Conservation (phyloP, 2,329 filamentous ascomycete species). For the Fusarium nurragi region DNA sequence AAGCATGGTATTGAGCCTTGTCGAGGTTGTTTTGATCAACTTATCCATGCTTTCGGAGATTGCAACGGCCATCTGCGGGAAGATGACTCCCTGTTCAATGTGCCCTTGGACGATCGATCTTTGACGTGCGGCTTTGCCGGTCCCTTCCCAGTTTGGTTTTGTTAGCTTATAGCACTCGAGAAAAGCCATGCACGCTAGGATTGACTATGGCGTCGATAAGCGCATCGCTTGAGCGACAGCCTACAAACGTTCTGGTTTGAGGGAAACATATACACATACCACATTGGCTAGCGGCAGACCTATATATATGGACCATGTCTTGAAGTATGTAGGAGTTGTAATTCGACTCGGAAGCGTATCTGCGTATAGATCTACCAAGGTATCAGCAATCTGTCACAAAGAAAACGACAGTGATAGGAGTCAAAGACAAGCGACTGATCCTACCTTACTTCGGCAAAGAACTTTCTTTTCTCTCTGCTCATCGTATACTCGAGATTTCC, state of each 20-base stretch:
- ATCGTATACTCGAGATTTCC: constrained; percentile 9
- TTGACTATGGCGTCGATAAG: not conserved
- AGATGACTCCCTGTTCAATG: not conserved
- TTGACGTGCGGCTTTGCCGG: constrained; percentile 1
- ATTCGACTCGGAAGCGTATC: constrained; percentile 25
- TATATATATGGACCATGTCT: constrained; percentile 22
- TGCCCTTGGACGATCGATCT: not conserved
- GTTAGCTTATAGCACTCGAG: not conserved
- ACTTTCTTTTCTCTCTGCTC: not conserved
- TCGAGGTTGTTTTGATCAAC: not conserved
- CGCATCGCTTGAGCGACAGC: not conserved
- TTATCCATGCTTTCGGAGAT: constrained; percentile 1
- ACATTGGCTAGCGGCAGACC: not conserved
- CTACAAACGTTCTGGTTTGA: not conserved
- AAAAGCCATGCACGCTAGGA: not conserved
- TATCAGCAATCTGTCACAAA: not conserved
- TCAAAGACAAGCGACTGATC: not conserved
- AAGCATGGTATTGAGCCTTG: not conserved
- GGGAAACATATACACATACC: not conserved
- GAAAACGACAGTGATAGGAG: not conserved
- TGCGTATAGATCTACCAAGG: constrained; percentile 3
- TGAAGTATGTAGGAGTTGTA: constrained; percentile 25
- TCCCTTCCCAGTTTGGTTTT: not conserved
- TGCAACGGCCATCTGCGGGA: not conserved
- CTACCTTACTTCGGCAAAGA: constrained; percentile 13